These are phyloP conservation scores for Trichoderma asperelloides DNA, from an alignment of 495 filamentous ascomycete species.

Conservation along the genomic window DNA sequence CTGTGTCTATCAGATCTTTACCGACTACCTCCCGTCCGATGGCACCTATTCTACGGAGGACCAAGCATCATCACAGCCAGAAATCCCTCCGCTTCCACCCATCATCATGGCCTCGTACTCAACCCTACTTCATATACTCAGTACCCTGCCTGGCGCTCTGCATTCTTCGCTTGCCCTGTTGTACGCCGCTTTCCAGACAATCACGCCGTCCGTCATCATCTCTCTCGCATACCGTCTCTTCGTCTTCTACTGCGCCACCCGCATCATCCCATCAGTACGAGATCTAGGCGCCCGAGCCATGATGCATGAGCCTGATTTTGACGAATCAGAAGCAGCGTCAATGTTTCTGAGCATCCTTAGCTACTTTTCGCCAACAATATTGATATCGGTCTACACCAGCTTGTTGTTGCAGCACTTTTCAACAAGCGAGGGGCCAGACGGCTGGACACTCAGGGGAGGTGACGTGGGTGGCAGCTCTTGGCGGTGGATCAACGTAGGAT, in stretches of 20 bases:
- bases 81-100: conserved; percentile 88
- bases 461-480: conserved; percentile 76
- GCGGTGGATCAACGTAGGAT: conserved; percentile 86
- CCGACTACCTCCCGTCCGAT: conserved; percentile 80
- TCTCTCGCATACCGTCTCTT: conserved; percentile 86
- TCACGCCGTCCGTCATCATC: conserved; percentile 90
- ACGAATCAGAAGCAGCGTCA: conserved; percentile 76
- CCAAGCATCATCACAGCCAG: conserved; percentile 48
- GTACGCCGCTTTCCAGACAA: conserved; percentile 79
- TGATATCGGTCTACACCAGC: conserved; percentile 95
- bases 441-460: conserved; percentile 74
- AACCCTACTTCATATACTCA: conserved; percentile 76
- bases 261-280: conserved; percentile 87
- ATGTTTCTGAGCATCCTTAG: conserved; percentile 71
- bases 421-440: conserved; percentile 57
- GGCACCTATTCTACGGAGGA: conserved; percentile 44
- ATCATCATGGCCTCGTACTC: conserved; percentile 99
- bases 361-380: conserved; percentile 86
- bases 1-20: conserved; percentile 98
- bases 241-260: conserved; percentile 90
- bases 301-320: conserved; percentile 70
- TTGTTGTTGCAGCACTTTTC: conserved; percentile 92
- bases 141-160: conserved; percentile 70
- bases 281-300: conserved; percentile 76
- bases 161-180: conserved; percentile 81